Base-by-base conservation (phyloP, 2,329 filamentous ascomycete species). In the Fusarium temperatum region DNA sequence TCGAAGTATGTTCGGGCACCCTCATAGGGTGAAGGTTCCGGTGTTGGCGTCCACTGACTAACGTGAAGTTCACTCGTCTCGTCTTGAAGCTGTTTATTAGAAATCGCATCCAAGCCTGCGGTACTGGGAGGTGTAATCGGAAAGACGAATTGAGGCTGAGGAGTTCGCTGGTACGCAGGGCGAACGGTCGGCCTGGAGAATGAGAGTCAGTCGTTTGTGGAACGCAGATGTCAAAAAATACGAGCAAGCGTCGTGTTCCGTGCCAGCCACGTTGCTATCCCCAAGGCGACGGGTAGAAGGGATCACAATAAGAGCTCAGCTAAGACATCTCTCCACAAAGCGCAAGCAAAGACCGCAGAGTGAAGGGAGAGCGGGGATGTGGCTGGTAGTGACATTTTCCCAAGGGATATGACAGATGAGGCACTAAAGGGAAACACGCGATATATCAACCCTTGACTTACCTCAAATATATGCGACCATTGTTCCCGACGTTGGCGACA, bases 381-480 rank as follows among this genome's bases (percentile, higher is more conserved):
- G 63, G 60, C 63, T 73, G 66, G 67, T 32, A 47, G 54, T 42
- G 51, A 60, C 66, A 71, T 68, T 68, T 68, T 64, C 68, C 45
- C 57, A 50, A 68, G 61, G 59, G 70, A 57, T 66, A 47, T 60
- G 44, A 28, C 26, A 30, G 8, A 45, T 56, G 51, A 60, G 61
- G 70, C 58, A 58, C 57, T 62, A 63, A 24, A 58, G 48, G 54
- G 54, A 59, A 69, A 39, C 56, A 66, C 39, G 41, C 41, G 54
- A 59, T 59, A 38, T 48, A 38, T 56, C 48, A 68, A 35, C 41
- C 45, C 55, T 39, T 57, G 42, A 70, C 65, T 60, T 90, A 95
- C 92, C 92, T 93, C 75, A 96, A 81, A 82, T 94, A 96, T 82
- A 96, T 94, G 80, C 91, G 91, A 44, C 93, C 93, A 82, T 95